phyloP scores from a whole-genome alignment of 805 yeast genomes.

The Saccharomycopsis amapae region DNA sequence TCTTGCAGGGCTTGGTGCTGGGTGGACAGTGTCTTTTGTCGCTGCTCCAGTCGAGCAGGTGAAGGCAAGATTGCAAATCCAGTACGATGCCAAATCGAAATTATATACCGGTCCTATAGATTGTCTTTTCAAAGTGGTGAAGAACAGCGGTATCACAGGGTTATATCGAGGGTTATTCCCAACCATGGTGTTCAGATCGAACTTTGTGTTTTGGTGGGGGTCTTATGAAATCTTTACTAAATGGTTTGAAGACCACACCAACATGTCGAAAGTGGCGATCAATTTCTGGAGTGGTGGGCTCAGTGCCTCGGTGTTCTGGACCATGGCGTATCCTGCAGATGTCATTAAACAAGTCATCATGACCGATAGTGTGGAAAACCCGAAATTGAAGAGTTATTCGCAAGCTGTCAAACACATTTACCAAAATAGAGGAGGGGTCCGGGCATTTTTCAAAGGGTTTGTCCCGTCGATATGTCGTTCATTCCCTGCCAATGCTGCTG shows the following conservation, averaged over 20 bases:
- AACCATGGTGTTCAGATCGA: constrained; percentile 81
- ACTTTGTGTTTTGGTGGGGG: constrained; percentile 92
- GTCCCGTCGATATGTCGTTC: constrained; percentile 73
- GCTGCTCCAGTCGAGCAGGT: constrained; percentile 92
- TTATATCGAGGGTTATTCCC: constrained; percentile 76
- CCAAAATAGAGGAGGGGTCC: constrained; percentile 44
- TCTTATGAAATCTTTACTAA: constrained; percentile 74
- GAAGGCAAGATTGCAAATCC: constrained; percentile 84
- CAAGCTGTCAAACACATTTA: constrained; percentile 68
- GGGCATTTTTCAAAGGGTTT: constrained; percentile 76
- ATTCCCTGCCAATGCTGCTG: constrained; percentile 93
- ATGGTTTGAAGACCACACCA: constrained; percentile 58
- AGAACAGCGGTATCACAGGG: constrained; percentile 60
- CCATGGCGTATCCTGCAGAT: constrained; percentile 82
- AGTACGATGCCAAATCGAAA: constrained; percentile 68
- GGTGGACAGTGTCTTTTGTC: constrained; percentile 89
- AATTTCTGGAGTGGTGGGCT: constrained; percentile 92
- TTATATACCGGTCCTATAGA: constrained; percentile 74
- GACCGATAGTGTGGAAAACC: constrained; percentile 70
- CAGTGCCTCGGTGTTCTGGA: constrained; percentile 83
- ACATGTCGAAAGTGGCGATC: constrained; percentile 57
- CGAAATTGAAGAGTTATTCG: constrained; percentile 63
- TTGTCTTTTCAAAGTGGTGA: constrained; percentile 53
- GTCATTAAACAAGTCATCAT: constrained; percentile 81
- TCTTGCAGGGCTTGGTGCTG: constrained; percentile 70